phyloP scores from a whole-genome alignment of 2,329 filamentous ascomycete species.

The Aureobasidium sp. region DNA sequence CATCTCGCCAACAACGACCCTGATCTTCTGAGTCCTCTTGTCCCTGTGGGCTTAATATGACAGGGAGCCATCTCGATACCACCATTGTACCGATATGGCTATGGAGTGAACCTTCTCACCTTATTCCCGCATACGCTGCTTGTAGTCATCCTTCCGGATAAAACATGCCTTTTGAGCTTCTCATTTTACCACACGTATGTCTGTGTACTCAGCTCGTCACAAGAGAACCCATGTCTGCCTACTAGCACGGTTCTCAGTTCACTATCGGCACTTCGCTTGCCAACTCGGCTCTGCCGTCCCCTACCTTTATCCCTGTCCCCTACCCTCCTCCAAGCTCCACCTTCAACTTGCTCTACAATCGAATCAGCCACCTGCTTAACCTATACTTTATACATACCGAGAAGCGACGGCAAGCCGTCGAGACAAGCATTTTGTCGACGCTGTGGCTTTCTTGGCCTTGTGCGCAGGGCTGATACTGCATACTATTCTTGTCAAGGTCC shows the following conservation, averaged over 20 bases:
- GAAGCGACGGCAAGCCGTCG: not conserved
- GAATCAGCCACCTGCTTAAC: too few species aligned
- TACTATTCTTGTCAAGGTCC: not conserved
- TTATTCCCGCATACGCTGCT: not conserved
- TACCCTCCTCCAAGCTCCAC: not conserved
- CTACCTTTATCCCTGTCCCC: not conserved
- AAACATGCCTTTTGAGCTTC: not conserved
- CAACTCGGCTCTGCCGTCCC: not conserved
- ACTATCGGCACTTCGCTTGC: not conserved
- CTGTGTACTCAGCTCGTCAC: not conserved
- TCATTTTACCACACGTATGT: not conserved
- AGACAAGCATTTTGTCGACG: not conserved
- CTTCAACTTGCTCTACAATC: not conserved
- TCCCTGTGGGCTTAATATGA: not conserved
- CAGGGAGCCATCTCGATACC: not conserved
- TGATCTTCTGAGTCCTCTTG: not conserved
- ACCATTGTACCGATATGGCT: not conserved
- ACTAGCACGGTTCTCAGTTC: not conserved
- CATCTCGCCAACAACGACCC: not conserved
- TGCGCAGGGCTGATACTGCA: not conserved
- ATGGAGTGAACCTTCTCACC: not conserved
- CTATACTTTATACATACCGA: not conserved
- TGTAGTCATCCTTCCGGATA: not conserved
- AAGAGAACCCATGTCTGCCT: not conserved
- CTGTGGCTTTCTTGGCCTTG: constrained; percentile 2